Evolutionary conservation across 139 green algal species (phyloP), one percentile per base, ranked within the genome.

Genomic region (Chlorella sp.): DNA sequence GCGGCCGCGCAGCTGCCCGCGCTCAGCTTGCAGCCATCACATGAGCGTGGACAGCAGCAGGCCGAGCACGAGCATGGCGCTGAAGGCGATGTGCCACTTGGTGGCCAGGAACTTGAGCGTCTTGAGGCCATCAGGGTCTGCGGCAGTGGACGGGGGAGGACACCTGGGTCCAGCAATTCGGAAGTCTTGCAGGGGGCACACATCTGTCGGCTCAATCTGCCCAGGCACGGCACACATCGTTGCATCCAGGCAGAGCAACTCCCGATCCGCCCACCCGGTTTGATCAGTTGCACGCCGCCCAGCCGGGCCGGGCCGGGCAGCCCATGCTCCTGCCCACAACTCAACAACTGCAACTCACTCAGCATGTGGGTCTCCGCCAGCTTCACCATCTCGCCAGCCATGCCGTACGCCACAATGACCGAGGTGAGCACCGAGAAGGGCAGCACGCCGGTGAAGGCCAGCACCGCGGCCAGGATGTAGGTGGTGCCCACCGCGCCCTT

Each of bases 11-110:
- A 16, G 44, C 44, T 51, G 44, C 44, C 6, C 9, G 44, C 9
- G 44, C 44, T 51, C 7, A 9, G 2, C 21, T 2, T 15, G 51
- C 51, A 9, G 51, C 30, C 7, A 34, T 84, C 41, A 75, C 81
- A 90, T 87, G 26, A 90, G 62, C 80, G 86, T 87, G 28, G 44
- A 51, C 36, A 90, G 65, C 55, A 86, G 18, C 39, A 90, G 70
- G 25, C 87, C 87, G 32, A 90, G 65, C 39, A 81, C 68, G 9
- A 88, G 38, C 82, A 88, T 88, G 69, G 32, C 30, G 55, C n/a
- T 68, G 62, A 86, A 90, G 69, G 38, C 75, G 36, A 90, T 90
- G 78, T 90, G 87, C 87, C 87, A 90, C 36, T 44, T 39, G 6
- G 82, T 90, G 21, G 87, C 87, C 51, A 90, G 39, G 38, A 88